These are phyloP conservation scores for Halenospora varia DNA, from an alignment of 495 filamentous ascomycete species.

Conservation along the genomic window DNA sequence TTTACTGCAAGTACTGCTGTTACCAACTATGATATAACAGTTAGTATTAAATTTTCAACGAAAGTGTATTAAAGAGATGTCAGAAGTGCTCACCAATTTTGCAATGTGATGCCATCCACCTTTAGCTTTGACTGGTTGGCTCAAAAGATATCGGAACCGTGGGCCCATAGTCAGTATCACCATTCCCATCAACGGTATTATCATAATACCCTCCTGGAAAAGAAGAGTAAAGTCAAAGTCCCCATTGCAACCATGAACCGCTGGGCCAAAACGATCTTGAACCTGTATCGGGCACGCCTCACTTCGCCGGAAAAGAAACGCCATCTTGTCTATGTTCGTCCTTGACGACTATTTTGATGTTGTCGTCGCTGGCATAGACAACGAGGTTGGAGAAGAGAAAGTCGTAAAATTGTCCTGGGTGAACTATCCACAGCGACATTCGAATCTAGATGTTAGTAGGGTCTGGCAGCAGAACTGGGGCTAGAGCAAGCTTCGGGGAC, in stretches of 20 bases:
- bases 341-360: neutral
- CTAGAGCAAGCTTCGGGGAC: too few species aligned
- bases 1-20: too few species aligned
- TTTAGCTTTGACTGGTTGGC: constrained; percentile 39
- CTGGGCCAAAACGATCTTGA: constrained; percentile 3
- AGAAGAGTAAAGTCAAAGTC: constrained; percentile 54
- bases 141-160: constrained; percentile 1
- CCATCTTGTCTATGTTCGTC: neutral
- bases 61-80: too few species aligned
- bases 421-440: too few species aligned
- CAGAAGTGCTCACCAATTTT: constrained; percentile 14
- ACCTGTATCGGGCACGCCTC: neutral
- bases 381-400: too few species aligned
- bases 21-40: too few species aligned
- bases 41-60: too few species aligned
- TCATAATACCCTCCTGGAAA: constrained; percentile 49
- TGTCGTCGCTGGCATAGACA: neutral
- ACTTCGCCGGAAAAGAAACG: neutral
- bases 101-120: neutral
- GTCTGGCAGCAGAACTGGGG: too few species aligned
- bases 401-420: too few species aligned
- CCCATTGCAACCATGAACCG: neutral
- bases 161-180: constrained; percentile 38
- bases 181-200: constrained; percentile 35
- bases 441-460: too few species aligned